Evolutionary conservation across 768 basidiomycete genomes (phyloP), one percentile per base, ranked within the genome.

Genomic region (Pleurotus tuoliensis): DNA sequence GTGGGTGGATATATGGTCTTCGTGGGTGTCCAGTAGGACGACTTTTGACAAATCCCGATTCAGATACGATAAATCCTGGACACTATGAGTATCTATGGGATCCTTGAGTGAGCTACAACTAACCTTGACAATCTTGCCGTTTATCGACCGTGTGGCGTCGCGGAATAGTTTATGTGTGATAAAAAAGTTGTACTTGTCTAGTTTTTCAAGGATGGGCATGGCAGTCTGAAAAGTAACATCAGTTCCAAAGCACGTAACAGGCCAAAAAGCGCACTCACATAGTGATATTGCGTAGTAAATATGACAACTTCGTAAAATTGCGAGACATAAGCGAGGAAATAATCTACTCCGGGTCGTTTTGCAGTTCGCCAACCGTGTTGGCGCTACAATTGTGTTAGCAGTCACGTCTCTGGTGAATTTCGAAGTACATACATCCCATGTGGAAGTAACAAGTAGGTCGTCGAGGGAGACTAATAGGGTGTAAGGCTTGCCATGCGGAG

Each of bases 231-330:
- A 34, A 9, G 8, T 3, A 11, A 34, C 3, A 11, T 34, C 8
- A 11, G 30, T 2, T 20, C 20, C 20, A 20, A 1, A 20, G 20
- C 20, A 20, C 2, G 20, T 20, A 20, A 20, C 20, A 20, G 20
- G 20, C 20, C 20, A 20, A 20, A 20, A 20, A 20, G 11, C 30
- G n/a, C 9, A 20, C 91, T 48, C 61, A 96, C 95, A 70, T 96
- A 98, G 64, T 82, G 78, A 56, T 90, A 82, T 73, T 96, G 93
- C 15, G 86, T 81, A 8, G 95, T 98, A 75, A 98, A 99, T 54
- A 99, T 78, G 34, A 98, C 96, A 56, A 98, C 84, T 76, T 99
- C 97, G 69, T 94, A 99, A 76, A 98, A 99, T 66, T 98, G 96
- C 0, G 94, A 92, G 47, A 99, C 83, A 69, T 99, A 99, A 24